Evolutionary conservation across 805 yeast species (phyloP).

Genomic region (Zygotorulaspora sp.): DNA sequence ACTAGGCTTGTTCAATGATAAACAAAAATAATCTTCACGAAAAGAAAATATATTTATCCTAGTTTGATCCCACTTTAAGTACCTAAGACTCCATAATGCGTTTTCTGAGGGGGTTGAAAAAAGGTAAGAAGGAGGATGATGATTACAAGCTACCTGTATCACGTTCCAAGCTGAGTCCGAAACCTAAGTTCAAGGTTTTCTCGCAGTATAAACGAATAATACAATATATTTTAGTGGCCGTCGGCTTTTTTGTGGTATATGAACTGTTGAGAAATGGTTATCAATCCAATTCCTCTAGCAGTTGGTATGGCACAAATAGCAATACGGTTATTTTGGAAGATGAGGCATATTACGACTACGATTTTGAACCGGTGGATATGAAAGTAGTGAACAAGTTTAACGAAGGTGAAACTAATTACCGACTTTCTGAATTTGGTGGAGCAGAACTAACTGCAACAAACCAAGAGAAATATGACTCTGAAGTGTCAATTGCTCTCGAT

Average conservation of each 20-base stretch:
- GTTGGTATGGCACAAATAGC: slow-evolving; percentile 2
- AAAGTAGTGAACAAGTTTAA: slow-evolving; percentile 35
- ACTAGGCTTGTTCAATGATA: no score
- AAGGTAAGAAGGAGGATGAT: slow-evolving; percentile 14
- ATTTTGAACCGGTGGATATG: slow-evolving; percentile 35
- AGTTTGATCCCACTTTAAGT: no score
- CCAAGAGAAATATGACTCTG: slow-evolving; percentile 28
- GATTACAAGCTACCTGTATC: slow-evolving; percentile 12
- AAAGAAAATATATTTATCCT: no score
- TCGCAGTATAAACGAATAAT: slow-evolving; percentile 9
- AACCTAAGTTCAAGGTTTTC: slow-evolving; percentile 1
- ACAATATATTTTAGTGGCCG: slow-evolving; percentile 2
- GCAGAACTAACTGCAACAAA: slow-evolving; percentile 32
- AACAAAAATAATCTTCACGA: neutral
- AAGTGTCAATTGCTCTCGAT: slow-evolving; percentile 39
- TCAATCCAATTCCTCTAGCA: neutral
- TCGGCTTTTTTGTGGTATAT: slow-evolving; percentile 2
- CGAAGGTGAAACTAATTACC: slow-evolving; percentile 37
- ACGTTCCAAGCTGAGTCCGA: slow-evolving; percentile 15
- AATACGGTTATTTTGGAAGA: slow-evolving; percentile 24
- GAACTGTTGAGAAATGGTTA: neutral
- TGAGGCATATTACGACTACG: slow-evolving; percentile 33
- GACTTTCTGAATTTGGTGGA: slow-evolving; percentile 35
- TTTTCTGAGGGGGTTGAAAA: slow-evolving; percentile 10
- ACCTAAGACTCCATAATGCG: no score